Conservation (phyloP, 345 rosid species). For the Hibiscus trionum region DNA sequence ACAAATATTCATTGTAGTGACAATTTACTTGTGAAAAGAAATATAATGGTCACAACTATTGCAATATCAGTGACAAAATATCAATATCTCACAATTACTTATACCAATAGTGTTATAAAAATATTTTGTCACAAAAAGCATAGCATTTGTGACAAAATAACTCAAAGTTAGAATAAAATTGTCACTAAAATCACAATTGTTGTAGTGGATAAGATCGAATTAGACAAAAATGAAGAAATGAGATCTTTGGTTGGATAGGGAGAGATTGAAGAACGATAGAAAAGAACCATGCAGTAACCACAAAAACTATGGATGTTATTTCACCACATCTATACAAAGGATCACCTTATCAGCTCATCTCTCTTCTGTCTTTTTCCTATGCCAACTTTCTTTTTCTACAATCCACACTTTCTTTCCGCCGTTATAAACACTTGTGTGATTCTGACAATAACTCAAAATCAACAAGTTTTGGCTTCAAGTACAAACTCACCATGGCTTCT, state of each 20-base stretch:
- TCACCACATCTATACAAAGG: not conserved
- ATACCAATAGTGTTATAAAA: too few relatives aligned
- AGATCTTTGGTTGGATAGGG: slow-evolving; percentile 4
- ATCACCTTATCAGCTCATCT: slow-evolving; percentile 6
- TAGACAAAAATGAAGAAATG: not conserved
- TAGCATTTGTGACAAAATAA: too few relatives aligned
- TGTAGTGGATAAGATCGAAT: too few relatives aligned
- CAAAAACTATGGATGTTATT: slow-evolving; percentile 12
- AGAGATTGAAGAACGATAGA: not conserved
- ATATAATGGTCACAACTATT: too few relatives aligned
- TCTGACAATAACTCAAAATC: not conserved
- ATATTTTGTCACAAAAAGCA: too few relatives aligned
- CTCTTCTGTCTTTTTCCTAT: not conserved
- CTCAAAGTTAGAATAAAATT: too few relatives aligned
- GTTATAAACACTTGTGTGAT: too few relatives aligned
- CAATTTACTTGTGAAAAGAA: too few relatives aligned
- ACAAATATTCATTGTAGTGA: too few relatives aligned
- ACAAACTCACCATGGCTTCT: not conserved
- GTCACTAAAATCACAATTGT: too few relatives aligned
- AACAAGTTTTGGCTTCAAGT: not conserved
- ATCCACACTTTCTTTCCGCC: not conserved
- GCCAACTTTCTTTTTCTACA: not conserved
- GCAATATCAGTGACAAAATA: too few relatives aligned
- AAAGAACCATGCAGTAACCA: not conserved
- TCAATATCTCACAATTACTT: too few relatives aligned